Evolutionary conservation across 2,329 filamentous ascomycete species (phyloP).

Genomic region (Macrophomina phaseolina): DNA sequence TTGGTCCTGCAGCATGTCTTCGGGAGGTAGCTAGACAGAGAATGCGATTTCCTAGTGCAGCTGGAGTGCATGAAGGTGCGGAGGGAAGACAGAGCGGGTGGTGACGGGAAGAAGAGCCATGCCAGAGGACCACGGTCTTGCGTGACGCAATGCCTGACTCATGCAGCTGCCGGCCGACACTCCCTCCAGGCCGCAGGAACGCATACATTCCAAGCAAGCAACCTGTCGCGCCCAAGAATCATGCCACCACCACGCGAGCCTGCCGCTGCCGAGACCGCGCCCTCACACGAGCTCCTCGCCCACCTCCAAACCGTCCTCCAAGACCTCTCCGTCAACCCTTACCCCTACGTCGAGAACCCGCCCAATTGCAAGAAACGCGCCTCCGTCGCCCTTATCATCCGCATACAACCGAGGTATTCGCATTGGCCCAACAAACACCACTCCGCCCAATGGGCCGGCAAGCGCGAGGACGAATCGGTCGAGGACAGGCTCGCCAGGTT

Average conservation of each 20-base stretch:
- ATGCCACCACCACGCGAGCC: conserved; percentile 23
- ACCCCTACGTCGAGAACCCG: conserved; percentile 56
- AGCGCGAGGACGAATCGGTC: conserved; percentile 32
- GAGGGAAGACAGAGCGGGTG: background rate
- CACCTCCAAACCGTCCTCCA: conserved; percentile 51
- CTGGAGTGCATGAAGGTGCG: background rate
- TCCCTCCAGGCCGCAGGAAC: conserved; percentile 7
- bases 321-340: conserved; percentile 52
- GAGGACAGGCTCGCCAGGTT: conserved; percentile 59
- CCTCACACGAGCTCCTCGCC: conserved; percentile 38
- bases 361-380: conserved; percentile 62
- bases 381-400: conserved; percentile 69
- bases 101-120: background rate
- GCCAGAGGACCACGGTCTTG: background rate
- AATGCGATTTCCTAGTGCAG: background rate
- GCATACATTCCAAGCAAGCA: background rate
- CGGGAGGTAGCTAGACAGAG: background rate
- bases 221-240: background rate
- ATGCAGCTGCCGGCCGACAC: background rate
- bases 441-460: background rate
- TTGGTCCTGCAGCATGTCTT: background rate
- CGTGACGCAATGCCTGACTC: conserved; percentile 23
- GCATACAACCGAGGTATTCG: conserved; percentile 63
- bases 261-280: conserved; percentile 16
- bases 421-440: conserved; percentile 52